Evolutionary conservation across 2,329 filamentous ascomycete genomes (phyloP).

Genomic region (Aspergillus phoenicis): DNA sequence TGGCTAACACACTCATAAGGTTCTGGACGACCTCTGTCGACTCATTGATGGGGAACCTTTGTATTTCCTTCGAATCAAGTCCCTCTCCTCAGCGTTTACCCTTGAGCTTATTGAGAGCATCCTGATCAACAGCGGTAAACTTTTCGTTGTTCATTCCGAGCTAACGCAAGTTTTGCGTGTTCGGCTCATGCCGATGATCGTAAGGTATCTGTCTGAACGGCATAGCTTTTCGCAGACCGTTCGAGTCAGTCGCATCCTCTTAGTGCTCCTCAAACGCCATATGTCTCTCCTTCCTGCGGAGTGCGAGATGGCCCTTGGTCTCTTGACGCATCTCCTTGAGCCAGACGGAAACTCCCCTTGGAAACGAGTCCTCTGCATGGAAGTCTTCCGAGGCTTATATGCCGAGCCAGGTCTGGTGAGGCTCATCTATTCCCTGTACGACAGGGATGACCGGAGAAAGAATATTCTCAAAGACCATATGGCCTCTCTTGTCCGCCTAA

Average conservation of each 20-base stretch:
- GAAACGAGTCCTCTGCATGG: constrained; percentile 89
- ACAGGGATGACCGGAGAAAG: constrained; percentile 71
- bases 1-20: constrained; percentile 45
- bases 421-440: constrained; percentile 78
- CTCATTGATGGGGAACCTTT: constrained; percentile 82
- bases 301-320: constrained; percentile 77
- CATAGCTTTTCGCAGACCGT: constrained; percentile 80
- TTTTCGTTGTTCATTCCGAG: constrained; percentile 78
- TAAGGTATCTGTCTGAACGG: constrained; percentile 74
- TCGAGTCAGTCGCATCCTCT: constrained; percentile 78
- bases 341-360: constrained; percentile 76
- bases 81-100: constrained; percentile 78
- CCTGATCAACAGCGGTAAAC: constrained; percentile 77
- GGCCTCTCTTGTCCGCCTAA: constrained; percentile 85
- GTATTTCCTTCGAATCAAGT: constrained; percentile 77
- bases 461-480: constrained; percentile 79
- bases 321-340: constrained; percentile 84
- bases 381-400: constrained; percentile 85
- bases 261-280: constrained; percentile 77
- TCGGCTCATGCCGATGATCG: constrained; percentile 80
- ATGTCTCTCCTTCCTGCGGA: constrained; percentile 73
- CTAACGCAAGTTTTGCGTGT: constrained; percentile 76
- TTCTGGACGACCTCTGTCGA: constrained; percentile 88
- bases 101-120: constrained; percentile 91
- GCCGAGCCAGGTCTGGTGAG: constrained; percentile 76